Percentiles rank a stretch among this genome's conserved stretches.
phyloP scores from a whole-genome alignment of 495 filamentous ascomycete species.

The Parathielavia hyrcaniae region DNA sequence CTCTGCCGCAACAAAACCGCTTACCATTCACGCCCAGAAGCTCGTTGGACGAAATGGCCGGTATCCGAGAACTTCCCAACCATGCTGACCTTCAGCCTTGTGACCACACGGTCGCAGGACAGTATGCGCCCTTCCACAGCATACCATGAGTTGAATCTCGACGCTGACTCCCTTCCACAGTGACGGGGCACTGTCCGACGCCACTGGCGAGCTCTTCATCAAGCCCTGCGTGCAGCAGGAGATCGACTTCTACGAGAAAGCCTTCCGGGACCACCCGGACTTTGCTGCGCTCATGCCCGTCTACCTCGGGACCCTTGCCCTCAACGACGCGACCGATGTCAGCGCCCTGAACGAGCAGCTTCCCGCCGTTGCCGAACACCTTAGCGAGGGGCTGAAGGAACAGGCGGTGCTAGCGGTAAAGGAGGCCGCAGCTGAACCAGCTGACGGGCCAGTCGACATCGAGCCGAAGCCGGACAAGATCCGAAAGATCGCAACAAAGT shows the following conservation, averaged over 20 bases:
- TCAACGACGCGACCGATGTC: conserved; percentile 43
- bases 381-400: conserved; percentile 39
- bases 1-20: neutral
- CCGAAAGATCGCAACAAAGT: conserved; percentile 60
- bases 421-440: conserved; percentile 25
- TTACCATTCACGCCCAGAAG: neutral
- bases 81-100: conserved; percentile 59
- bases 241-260: conserved; percentile 86
- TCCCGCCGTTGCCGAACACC: conserved; percentile 38
- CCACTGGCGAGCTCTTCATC: conserved; percentile 78
- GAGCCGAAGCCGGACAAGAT: conserved; percentile 38
- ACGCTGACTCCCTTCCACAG: conserved; percentile 41
- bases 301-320: conserved; percentile 69
- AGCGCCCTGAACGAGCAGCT: conserved; percentile 49
- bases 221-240: conserved; percentile 89
- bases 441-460: conserved; percentile 22
- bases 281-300: conserved; percentile 77
- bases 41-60: conserved; percentile 25
- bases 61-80: conserved; percentile 38
- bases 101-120: conserved; percentile 82
- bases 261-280: conserved; percentile 53
- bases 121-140: conserved; percentile 57
- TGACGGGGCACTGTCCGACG: conserved; percentile 84
- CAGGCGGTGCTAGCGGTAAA: conserved; percentile 32
- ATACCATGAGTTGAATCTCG: neutral